Conservation (phyloP, 306 rosid genomes). For the Cajanus cajan region DNA sequence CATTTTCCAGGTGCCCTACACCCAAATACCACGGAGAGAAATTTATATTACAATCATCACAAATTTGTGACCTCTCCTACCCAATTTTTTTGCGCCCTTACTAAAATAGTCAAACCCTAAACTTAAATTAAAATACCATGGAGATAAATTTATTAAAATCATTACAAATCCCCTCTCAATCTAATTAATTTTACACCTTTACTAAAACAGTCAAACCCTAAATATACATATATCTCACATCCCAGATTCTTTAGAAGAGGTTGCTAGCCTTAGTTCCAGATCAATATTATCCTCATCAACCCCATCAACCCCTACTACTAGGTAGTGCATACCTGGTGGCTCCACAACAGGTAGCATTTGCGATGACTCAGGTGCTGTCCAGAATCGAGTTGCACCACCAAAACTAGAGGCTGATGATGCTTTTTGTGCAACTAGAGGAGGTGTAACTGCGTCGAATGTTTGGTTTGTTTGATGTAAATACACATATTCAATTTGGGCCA, state of each 20-base stretch:
- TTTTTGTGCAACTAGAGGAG: background rate
- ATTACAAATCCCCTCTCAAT: background rate
- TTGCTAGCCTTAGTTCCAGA: slow-evolving; percentile 12
- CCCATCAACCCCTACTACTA: background rate
- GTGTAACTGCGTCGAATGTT: background rate
- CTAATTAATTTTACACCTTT: background rate
- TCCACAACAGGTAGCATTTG: background rate
- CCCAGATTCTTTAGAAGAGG: background rate
- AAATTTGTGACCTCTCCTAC: background rate
- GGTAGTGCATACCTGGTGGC: slow-evolving; percentile 8
- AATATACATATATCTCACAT: background rate
- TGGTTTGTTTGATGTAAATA: background rate
- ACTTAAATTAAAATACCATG: background rate
- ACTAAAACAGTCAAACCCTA: background rate
- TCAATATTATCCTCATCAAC: background rate
- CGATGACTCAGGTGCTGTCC: background rate
- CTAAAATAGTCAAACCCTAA: background rate
- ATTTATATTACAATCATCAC: background rate
- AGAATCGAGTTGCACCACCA: background rate
- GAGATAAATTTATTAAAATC: background rate
- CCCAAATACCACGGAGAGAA: background rate
- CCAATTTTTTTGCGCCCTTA: background rate
- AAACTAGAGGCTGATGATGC: background rate
- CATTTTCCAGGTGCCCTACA: background rate
- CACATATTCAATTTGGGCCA: background rate